Percentiles rank a stretch among this genome's conserved stretches.
phyloP scores from a whole-genome alignment of 768 basidiomycete species.

The Russula sp. region DNA sequence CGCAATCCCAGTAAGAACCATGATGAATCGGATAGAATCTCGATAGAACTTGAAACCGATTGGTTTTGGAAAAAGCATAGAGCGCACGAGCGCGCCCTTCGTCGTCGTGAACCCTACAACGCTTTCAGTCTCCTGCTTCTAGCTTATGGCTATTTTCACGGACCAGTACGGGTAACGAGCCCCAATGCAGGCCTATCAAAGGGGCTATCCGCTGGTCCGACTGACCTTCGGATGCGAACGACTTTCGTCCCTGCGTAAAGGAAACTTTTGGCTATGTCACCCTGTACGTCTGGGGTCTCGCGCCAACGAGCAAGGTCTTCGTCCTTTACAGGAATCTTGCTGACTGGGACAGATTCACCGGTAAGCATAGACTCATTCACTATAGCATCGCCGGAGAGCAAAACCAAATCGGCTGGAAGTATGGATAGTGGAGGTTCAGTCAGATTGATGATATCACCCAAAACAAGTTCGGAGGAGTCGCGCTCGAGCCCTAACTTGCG shows the following conservation, averaged over 20 bases:
- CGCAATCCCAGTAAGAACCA: constrained; percentile 87
- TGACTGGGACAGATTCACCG: constrained; percentile 95
- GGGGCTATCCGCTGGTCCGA: constrained; percentile 43
- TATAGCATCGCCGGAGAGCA: constrained; percentile 94
- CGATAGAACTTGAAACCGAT: constrained; percentile 99
- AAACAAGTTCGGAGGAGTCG: constrained; percentile 76
- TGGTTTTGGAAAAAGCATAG: constrained; percentile 98
- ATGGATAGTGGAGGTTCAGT: constrained; percentile 63
- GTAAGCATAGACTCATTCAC: constrained; percentile 99
- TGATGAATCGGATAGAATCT: constrained; percentile 86
- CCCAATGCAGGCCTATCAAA: constrained; percentile 62
- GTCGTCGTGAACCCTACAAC: constrained; percentile 91
- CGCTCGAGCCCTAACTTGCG: constrained; percentile 53
- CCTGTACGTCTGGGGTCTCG: constrained; percentile 49
- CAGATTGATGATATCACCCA: constrained; percentile 91
- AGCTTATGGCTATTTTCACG: constrained; percentile 18
- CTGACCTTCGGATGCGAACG: constrained; percentile 70
- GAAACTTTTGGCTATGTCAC: constrained; percentile 74
- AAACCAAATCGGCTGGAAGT: constrained; percentile 86
- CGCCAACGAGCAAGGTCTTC: constrained; percentile 68
- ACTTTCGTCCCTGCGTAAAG: constrained; percentile 88
- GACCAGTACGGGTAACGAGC: constrained; percentile 82
- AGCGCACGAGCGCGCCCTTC: constrained; percentile 90
- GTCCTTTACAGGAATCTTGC: constrained; percentile 80
- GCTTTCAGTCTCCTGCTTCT: constrained; percentile 4